A percentile compares a stretch with the other conserved stretches of the same genome.
phyloP scores from a whole-genome alignment of 345 rosid species.

The Citrus inodora region DNA sequence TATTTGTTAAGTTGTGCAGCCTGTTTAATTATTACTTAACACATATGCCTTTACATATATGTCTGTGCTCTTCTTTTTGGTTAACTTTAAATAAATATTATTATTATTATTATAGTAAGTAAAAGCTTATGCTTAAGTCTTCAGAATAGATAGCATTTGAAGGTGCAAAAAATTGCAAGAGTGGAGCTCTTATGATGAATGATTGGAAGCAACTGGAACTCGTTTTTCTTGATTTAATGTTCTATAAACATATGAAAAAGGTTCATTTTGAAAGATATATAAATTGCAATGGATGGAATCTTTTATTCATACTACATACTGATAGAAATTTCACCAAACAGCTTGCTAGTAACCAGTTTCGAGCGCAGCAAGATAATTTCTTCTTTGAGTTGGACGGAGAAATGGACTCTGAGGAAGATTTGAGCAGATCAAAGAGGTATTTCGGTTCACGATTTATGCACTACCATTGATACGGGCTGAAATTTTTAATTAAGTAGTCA shows the following conservation, averaged over 20 bases:
- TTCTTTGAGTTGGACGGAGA: constrained; percentile 3
- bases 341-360: not conserved
- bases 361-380: not conserved
- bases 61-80: not conserved
- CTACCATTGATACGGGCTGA: not conserved
- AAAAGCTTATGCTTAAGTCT: not conserved
- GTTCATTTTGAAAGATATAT: not conserved
- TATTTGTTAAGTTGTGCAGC: not conserved
- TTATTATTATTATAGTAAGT: not conserved
- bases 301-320: not conserved
- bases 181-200: not conserved
- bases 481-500: not conserved
- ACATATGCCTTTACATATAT: too few relatives aligned
- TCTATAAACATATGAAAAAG: not conserved
- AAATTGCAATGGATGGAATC: not conserved
- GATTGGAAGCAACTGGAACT: not conserved
- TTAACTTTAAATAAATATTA: not conserved
- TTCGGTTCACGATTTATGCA: not conserved
- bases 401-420: constrained; percentile 12
- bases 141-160: not conserved
- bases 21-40: not conserved
- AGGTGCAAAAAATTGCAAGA: not conserved
- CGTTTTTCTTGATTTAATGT: not conserved
- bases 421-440: constrained; percentile 15
- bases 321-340: not conserved